Base-by-base conservation (phyloP, 768 basidiomycete genomes). In the Collybia sp. region DNA sequence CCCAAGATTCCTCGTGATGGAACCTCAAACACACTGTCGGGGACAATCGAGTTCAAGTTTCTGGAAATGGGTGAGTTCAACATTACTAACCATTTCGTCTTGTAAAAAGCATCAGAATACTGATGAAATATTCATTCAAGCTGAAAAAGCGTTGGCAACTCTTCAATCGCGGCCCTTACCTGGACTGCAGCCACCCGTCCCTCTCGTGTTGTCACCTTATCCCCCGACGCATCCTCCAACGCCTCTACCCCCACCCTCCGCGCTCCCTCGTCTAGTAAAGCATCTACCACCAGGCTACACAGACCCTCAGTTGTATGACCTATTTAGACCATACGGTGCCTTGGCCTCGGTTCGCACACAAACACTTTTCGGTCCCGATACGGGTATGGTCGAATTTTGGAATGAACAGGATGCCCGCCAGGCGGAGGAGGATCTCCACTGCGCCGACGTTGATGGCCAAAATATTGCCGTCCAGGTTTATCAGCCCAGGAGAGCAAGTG, bases 91-190 rank as follows among this genome's bases (percentile, higher is more conserved):
- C 25, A 25, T 25, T 8, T 4, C 8, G 25, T 8, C 25, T 25
- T 8, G 25, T 25, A 25, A 8, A 3, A 25, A 25, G 25, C 25
- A 25, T 25, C 3, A 25, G 25, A n/a, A 25, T 8, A 25, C 8
- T 25, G 25, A 25, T 8, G 8, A 4, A 4, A 25, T n/a, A 25
- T 25, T 25, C 25, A 25, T 25, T 25, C 25, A 66, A 93, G 92
- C 92, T 51, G 90, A 93, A 67, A 93, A 91, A 64, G 92, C 92
- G 12, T 73, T 93, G 18, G 84, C 90, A 12, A 92, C 85, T 9
- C 72, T 93, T 40, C 86, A 92, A 63, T 78, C 80, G 53, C 84
- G 86, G 53, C 78, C 78, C 36, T 73, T 92, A 35, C 84, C 82
- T 10, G 78, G 72, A 43, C 58, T 80, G 17, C 65, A 71, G 15